Percentiles rank a stretch among this genome's conserved stretches.
Conservation (phyloP, 345 rosid genomes). For the Dimocarpus longan region DNA sequence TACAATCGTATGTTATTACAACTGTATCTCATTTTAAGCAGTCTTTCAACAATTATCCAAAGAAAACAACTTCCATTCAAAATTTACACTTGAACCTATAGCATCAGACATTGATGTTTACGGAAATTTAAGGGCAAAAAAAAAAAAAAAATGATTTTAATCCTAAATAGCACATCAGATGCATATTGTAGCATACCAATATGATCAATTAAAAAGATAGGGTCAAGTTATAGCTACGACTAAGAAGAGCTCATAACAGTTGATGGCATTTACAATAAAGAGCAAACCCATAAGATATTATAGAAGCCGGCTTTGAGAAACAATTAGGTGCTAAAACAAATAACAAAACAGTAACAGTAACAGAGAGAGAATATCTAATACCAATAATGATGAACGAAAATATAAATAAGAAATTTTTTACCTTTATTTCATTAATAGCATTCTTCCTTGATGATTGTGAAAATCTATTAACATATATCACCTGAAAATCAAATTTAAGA, state of each 20-base stretch:
- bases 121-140: neutral
- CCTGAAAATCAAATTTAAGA: conserved; percentile 45
- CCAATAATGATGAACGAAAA: neutral
- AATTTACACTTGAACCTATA: neutral
- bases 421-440: conserved; percentile 93
- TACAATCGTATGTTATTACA: neutral
- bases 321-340: neutral
- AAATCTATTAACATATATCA: conserved; percentile 94
- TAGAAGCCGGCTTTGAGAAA: neutral
- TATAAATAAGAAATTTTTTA: conserved; percentile 47
- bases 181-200: neutral
- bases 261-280: neutral
- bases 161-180: neutral
- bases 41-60: neutral
- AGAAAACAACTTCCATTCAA: neutral
- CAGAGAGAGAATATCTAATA: neutral
- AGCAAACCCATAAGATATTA: neutral
- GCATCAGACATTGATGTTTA: neutral
- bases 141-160: neutral
- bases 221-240: too few species aligned
- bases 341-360: neutral
- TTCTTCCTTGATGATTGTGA: conserved; percentile 81
- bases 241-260: neutral
- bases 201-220: neutral
- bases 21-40: neutral